Base-by-base conservation (phyloP, 1,139 yeast genomes). In the Blastobotrys indianensis region DNA sequence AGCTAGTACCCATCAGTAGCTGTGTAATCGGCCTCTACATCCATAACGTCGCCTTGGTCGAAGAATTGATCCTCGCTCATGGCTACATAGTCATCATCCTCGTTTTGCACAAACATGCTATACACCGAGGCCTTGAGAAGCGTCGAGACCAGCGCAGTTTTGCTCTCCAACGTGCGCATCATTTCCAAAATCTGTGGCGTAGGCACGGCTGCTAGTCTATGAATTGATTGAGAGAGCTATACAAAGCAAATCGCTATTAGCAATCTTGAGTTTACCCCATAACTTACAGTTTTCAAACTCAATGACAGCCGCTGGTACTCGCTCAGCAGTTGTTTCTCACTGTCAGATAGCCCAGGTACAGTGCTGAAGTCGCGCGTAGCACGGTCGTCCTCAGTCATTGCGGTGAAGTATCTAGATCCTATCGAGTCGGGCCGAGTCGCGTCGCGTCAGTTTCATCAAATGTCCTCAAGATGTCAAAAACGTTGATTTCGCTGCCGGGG, bases 91-190 rank as follows among this genome's bases (percentile, higher is more conserved):
- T 54, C 58, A 6, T 51, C 51, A n/a, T 52, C 54, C 38, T 69
- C 74, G 49, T 70, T 71, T 54, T 70, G 74, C 44, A 67, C 57
- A 51, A 74, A 73, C 44, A 77, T 66, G 40, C 77, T 72, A 57
- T 77, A 78, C 4, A 79, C 82, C 0, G 82, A 78, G 1, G 82
- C 77, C 51, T 76, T 76, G 61, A 79, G 74, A 39, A 77, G 66
- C 3, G 82, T 79, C 51, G 75, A 75, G n/a, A 79, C 79, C 49
- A 78, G 64, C 1, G 80, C 79, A 29, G 76, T 66, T 51, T 78
- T 77, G 56, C 75, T 69, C 58, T 79, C 84, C 49, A 79, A 63
- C 28, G 67, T 68, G 29, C 82, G 67, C 52, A 78, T 59, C 46
- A 74, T 74, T 34, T 73, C 76, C 32, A 76, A 62, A 38, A 77